Percentiles rank a stretch among this genome's conserved stretches.
phyloP scores from a whole-genome alignment of 257 asterid genomes.

The Capsicum pubescens region DNA sequence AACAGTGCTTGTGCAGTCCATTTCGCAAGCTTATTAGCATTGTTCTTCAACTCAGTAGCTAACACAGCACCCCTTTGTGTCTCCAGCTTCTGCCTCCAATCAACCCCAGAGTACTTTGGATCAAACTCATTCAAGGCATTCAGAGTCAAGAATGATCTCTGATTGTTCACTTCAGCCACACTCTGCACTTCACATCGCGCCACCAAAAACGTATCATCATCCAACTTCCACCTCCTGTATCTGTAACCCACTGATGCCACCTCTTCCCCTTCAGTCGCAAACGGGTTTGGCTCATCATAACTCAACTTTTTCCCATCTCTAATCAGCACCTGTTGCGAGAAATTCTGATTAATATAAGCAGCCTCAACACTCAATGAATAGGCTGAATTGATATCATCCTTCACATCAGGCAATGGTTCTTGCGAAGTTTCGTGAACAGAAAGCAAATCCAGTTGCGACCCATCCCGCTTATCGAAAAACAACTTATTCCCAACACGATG shows the following conservation, averaged over 20 bases:
- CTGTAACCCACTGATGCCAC: slow-evolving; percentile 92
- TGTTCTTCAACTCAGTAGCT: slow-evolving; percentile 96
- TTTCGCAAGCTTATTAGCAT: slow-evolving; percentile 89
- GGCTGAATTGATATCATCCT: slow-evolving; percentile 92
- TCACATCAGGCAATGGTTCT: slow-evolving; percentile 91
- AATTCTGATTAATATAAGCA: slow-evolving; percentile 90
- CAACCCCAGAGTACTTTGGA: slow-evolving; percentile 90
- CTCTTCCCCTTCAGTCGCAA: slow-evolving; percentile 93
- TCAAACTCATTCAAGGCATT: slow-evolving; percentile 96
- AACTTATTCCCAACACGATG: slow-evolving; percentile 94
- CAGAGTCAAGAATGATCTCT: slow-evolving; percentile 74
- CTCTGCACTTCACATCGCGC: slow-evolving; percentile 96
- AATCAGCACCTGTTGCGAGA: slow-evolving; percentile 89
- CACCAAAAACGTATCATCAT: slow-evolving; percentile 72
- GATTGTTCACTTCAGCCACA: slow-evolving; percentile 78
- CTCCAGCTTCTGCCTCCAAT: slow-evolving; percentile 98
- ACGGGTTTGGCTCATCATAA: slow-evolving; percentile 93
- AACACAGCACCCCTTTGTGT: slow-evolving; percentile 97
- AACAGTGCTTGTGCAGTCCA: slow-evolving; percentile 96
- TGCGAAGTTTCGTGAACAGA: slow-evolving; percentile 95
- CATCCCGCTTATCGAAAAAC: slow-evolving; percentile 92
- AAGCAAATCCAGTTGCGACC: slow-evolving; percentile 87
- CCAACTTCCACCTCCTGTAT: slow-evolving; percentile 98
- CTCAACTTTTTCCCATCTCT: slow-evolving; percentile 83
- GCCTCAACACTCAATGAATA: slow-evolving; percentile 91